Evolutionary conservation across 2,329 filamentous ascomycete species (phyloP), one percentile per base, ranked within the genome.

Genomic region (Ceratocystiopsis sp.): DNA sequence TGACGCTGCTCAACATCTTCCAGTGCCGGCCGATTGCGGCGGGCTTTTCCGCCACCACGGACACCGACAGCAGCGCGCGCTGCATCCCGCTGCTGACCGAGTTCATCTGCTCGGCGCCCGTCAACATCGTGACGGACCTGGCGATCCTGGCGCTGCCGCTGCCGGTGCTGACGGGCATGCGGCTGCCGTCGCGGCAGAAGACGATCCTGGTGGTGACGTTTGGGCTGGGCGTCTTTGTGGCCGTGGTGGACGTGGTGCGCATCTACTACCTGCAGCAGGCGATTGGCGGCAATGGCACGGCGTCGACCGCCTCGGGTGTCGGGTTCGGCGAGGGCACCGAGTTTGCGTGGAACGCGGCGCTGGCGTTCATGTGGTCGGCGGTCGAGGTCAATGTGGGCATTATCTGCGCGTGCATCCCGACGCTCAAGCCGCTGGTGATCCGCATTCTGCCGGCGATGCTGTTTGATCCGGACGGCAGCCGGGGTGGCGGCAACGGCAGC

Each of bases 311-410:
- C 44, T 57, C 59, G 2, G 52, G 58, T 10, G 59, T 64, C 12
- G 60, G 63, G 8, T 75, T 76, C 42, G 72, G 71, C 9, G 64
- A 64, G 37, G 66, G 67, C 37, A 53, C 59, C 2, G 64, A 75
- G 45, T 77, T 76, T 52, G 62, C 70, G 43, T 84, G 75, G 78
- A 86, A 89, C 55, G 83, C 84, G 1, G 84, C 84, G 1, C 63
- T 86, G 6, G 84, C 84, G 0, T 80, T 93, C 55, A 89, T 94
- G 83, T 96, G 87, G 89, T 89, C 83, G 15, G 82, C 80, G 13
- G 77, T 95, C 43, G 87, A 95, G 59, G 85, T 94, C 54, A 91
- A 93, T 50, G 68, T 93, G 1, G 87, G 85, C 16, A 86, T 95
- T 52, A 80, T 86, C 49, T 93, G 84, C 55, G 87, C 82, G 37